Conservation (phyloP, 192 early-diverging fungal genomes). For the Linnemannia elongata region DNA sequence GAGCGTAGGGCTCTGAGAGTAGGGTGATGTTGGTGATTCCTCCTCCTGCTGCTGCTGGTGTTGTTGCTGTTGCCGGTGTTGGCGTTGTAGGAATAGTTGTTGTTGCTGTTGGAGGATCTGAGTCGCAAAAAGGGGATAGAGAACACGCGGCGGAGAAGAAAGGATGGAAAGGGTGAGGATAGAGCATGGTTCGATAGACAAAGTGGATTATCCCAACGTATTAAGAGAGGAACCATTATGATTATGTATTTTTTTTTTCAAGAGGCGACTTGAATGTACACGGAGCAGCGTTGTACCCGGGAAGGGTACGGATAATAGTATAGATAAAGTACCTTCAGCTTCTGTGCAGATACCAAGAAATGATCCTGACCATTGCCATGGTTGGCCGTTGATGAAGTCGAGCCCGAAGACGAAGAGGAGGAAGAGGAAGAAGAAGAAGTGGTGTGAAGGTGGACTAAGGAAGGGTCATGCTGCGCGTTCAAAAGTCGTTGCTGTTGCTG, state of each 20-base stretch:
- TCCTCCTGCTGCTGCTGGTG: neutral
- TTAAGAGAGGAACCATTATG: neutral
- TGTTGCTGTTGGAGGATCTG: conserved; percentile 17
- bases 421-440: neutral
- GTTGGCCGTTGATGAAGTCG: neutral
- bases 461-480: neutral
- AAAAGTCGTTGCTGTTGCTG: neutral
- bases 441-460: neutral
- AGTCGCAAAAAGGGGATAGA: neutral
- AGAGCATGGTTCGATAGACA: neutral
- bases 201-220: neutral
- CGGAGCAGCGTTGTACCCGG: neutral
- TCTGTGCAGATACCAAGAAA: conserved; percentile 22
- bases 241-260: neutral
- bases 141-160: neutral
- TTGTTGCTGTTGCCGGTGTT: conserved; percentile 14
- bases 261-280: neutral
- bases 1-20: neutral
- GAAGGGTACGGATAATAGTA: neutral
- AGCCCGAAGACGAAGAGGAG: neutral
- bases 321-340: conserved; percentile 31
- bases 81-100: neutral
- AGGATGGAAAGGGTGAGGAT: neutral
- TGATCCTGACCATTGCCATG: conserved; percentile 15
- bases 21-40: neutral